Evolutionary conservation across 2,329 filamentous ascomycete species (phyloP), one percentile per base, ranked within the genome.

Genomic region (Diaporthe sp.): DNA sequence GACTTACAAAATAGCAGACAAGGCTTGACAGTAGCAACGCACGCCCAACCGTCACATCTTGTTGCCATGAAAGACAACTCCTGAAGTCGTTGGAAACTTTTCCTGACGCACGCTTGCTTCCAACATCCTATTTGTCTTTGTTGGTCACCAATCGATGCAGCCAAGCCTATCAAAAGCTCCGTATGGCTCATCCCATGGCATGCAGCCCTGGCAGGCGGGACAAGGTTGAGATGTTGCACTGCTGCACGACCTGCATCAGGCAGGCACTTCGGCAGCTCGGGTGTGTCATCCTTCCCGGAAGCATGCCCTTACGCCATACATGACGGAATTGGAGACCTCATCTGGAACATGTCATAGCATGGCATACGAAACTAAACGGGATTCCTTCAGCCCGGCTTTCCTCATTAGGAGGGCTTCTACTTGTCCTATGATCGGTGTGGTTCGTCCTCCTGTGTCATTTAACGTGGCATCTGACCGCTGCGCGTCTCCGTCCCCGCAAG

Each of bases 271-370:
- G 44, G 44, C 44, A 51, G 44, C 62, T 67, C 62, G 28, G 44
- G 44, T 25, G 28, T 51, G 44, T 10, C 44, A 49, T 15, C 39
- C 39, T 28, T 28, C 13, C 34, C 49, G 22, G 49, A 55, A 55
- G 15, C 15, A 42, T 37, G 13, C 22, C 8, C 34, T 13, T 42
- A 70, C 31, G 65, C 49, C 49, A 70, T 42, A 42, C 13, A 25
- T 55, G 49, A 70, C 65, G 65, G 34, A 37, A 42, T 70, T n/a
- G 31, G n/a, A 28, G 15, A 22, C 49, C 65, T 39, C 22, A 55
- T 70, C 13, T 39, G 34, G 49, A 55, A 42, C 34, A 37, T 42
- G 28, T n/a, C 34, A 4, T 42, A 25, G 46, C 31, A n/a, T 51
- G 31, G 42, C 9, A 53, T 28, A 53, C 31, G 65, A 39, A 55